Evolutionary conservation across 768 basidiomycete genomes (phyloP), one percentile per base, ranked within the genome.

Genomic region (Rhodotorula babjevae): DNA sequence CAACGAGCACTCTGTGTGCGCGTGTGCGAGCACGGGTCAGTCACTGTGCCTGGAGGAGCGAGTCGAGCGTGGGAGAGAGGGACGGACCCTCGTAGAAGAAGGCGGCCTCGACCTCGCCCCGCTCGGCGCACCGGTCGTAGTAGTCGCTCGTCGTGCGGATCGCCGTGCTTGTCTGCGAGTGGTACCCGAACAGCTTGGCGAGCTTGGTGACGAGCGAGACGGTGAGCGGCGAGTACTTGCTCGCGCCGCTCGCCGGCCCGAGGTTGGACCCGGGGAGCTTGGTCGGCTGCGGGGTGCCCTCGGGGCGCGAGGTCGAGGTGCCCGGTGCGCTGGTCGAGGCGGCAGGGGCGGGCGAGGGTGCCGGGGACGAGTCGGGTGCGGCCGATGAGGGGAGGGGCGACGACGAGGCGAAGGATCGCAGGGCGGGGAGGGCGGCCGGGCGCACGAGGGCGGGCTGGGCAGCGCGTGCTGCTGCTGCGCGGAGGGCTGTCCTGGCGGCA

Each of bases 1-100:
- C 12, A 97, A 85, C 69, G 84, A 84, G 78, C 91, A 95, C 71
- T 87, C 94, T 96, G 77, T 3, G 36, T 25, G 6, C 9, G 50
- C 10, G 50, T 12, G 11, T 9, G 2, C 50, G 2, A 2, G 25
- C 23, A 11, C 27, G 58, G 25, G 33, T 29, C 19, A 21, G 31
- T 42, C 31, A 6, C 10, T 23, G 36, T 36, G 36, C 9, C 36
- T 36, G 36, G 36, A 36, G 36, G 5, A 9, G 36, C 36, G 5
- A 36, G 9, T 36, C 36, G 36, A 36, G 36, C 4, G 36, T 5
- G 36, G 9, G 9, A 36, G 36, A 36, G 10, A 18, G 47, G 19
- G 19, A 76, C 82, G 76, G 68, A 84, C 84, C 82, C 60, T 80
- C 81, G 76, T 84, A 83, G 79, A 82, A 82, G 74, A 83, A 84